Evolutionary conservation across 768 basidiomycete genomes (phyloP).

Genomic region (Coprinopsis cinerea): DNA sequence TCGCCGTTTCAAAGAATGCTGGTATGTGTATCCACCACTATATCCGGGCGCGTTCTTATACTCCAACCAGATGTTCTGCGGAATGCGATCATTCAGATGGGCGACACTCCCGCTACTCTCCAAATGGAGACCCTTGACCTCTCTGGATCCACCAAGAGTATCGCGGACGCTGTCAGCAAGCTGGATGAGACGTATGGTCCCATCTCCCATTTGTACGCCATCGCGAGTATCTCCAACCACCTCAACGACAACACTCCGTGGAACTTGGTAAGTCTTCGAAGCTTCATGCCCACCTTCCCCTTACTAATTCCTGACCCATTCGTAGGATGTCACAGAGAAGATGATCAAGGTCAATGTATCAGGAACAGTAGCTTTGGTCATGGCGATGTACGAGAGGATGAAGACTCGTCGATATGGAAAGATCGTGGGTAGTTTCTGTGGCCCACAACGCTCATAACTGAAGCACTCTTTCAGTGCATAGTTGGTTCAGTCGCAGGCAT

Average conservation of each 20-base stretch:
- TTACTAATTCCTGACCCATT: background rate
- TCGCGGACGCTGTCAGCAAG: slow-evolving; percentile 15
- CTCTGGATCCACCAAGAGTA: slow-evolving; percentile 14
- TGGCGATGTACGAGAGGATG: slow-evolving; percentile 27
- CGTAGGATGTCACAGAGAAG: slow-evolving; percentile 20
- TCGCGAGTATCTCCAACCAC: slow-evolving; percentile 22
- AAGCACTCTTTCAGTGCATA: slow-evolving; percentile 18
- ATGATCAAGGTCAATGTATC: slow-evolving; percentile 26
- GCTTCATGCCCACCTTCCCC: background rate
- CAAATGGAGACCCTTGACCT: slow-evolving; percentile 22
- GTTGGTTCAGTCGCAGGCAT: slow-evolving; percentile 24
- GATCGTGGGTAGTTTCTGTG: slow-evolving; percentile 17
- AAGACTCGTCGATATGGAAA: slow-evolving; percentile 23
- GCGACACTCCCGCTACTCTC: slow-evolving; percentile 18
- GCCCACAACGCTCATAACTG: background rate
- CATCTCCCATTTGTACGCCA: slow-evolving; percentile 26
- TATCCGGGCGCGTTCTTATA: background rate
- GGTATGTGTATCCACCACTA: slow-evolving; percentile 17
- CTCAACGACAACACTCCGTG: slow-evolving; percentile 15
- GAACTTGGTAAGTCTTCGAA: slow-evolving; percentile 17
- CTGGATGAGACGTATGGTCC: slow-evolving; percentile 24
- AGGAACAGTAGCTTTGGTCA: slow-evolving; percentile 20
- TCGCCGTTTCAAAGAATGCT: slow-evolving; percentile 21
- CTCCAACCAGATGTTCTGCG: slow-evolving; percentile 13
- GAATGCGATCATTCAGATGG: slow-evolving; percentile 17